Percentiles rank a stretch among this genome's conserved stretches.
Conservation (phyloP, 495 filamentous ascomycete species). For the Cercophora scortea region DNA sequence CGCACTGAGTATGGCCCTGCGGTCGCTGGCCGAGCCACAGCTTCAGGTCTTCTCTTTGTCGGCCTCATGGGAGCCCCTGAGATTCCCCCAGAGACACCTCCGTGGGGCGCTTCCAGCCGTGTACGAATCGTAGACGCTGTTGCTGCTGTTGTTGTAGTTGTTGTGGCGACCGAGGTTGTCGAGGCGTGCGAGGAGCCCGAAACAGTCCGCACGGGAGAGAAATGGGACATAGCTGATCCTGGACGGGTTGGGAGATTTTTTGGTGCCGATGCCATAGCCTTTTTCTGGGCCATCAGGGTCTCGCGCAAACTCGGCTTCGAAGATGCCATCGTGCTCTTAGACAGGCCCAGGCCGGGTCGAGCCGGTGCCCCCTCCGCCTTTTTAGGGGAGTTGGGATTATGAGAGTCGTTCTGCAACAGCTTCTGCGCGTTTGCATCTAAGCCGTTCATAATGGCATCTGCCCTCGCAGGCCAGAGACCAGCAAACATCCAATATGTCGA, state of each 20-base stretch:
- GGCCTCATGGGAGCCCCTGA: conserved; percentile 51
- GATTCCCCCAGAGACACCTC: conserved; percentile 39
- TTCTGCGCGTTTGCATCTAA: conserved; percentile 69
- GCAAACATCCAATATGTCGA: conserved; percentile 78
- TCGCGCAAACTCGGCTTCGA: conserved; percentile 59
- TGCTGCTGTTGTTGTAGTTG: conserved; percentile 23
- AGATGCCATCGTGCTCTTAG: conserved; percentile 49
- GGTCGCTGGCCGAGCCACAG: conserved; percentile 44
- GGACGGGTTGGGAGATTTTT: conserved; percentile 60
- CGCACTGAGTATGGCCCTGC: conserved; percentile 52
- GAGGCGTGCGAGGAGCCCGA: conserved; percentile 35
- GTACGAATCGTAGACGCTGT: conserved; percentile 29
- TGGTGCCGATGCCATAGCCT: conserved; percentile 39
- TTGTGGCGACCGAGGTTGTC: conserved; percentile 26
- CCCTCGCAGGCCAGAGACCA: conserved; percentile 65
- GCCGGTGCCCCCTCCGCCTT: conserved; percentile 39
- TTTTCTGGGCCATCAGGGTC: conserved; percentile 77
- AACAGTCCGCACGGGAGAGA: conserved; percentile 49
- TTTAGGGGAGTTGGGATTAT: conserved; percentile 65
- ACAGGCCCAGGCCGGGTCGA: conserved; percentile 45
- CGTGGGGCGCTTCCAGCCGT: conserved; percentile 28
- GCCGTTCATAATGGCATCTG: conserved; percentile 63
- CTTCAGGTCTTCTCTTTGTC: conserved; percentile 39
- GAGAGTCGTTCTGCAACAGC: conserved; percentile 66
- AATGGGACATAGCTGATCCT: conserved; percentile 63